These are phyloP conservation scores for Neonectria faginata DNA, from an alignment of 2,329 filamentous ascomycete genomes.

Conservation along the genomic window DNA sequence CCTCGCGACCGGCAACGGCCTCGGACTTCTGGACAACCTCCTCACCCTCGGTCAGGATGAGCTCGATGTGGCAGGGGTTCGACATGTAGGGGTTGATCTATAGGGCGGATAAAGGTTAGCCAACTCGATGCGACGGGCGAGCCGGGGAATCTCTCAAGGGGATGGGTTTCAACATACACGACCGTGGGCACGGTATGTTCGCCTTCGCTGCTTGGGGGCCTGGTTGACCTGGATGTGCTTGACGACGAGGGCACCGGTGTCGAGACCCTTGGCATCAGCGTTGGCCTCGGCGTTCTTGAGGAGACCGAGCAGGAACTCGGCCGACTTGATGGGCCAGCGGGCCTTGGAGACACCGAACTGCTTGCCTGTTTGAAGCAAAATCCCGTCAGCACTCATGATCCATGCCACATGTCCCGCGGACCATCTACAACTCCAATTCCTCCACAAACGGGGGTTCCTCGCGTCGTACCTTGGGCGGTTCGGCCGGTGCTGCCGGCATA, in stretches of 20 bases:
- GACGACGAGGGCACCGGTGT: constrained; percentile 96
- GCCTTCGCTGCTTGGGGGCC: constrained; percentile 98
- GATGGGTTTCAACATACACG: constrained; percentile 77
- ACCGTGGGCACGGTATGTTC: constrained; percentile 99
- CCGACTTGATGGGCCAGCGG: constrained; percentile 99
- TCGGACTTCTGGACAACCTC: constrained; percentile 95
- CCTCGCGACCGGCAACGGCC: constrained; percentile 78
- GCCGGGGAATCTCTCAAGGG: not conserved
- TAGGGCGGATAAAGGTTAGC: constrained; percentile 23
- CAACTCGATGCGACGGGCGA: not conserved
- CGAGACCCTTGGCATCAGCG: constrained; percentile 95
- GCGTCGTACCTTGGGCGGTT: constrained; percentile 92
- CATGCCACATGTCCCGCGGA: constrained; percentile 7
- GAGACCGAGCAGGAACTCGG: constrained; percentile 96
- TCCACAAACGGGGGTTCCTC: constrained; percentile 1
- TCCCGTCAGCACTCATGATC: constrained; percentile 44
- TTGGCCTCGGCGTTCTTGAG: constrained; percentile 98
- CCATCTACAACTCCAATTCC: not conserved
- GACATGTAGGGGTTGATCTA: constrained; percentile 99
- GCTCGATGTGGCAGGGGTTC: constrained; percentile 99
- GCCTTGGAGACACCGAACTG: constrained; percentile 98
- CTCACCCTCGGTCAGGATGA: constrained; percentile 98
- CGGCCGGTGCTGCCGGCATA: constrained; percentile 96
- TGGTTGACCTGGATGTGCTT: constrained; percentile 99
- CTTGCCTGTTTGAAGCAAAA: constrained; percentile 77